Percentiles rank a stretch among this genome's conserved stretches.
These are phyloP conservation scores for Coriolopsis trogii DNA, from an alignment of 1,284 basidiomycete genomes.

Conservation along the genomic window DNA sequence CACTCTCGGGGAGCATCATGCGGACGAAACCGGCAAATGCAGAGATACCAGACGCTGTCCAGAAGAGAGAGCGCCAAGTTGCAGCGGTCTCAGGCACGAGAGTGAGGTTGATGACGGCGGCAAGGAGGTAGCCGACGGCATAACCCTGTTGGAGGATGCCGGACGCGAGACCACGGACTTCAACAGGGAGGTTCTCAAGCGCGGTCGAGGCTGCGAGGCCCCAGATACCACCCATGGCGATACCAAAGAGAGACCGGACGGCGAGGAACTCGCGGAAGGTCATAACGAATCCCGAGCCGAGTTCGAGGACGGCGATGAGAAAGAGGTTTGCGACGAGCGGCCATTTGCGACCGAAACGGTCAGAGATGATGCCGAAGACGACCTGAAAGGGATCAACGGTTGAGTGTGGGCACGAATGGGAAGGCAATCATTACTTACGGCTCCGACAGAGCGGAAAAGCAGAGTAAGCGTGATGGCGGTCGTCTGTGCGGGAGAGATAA, in stretches of 20 bases:
- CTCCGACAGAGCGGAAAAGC: constrained; percentile 87
- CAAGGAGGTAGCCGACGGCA: constrained; percentile 49
- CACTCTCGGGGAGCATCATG: constrained; percentile 78
- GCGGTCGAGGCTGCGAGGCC: constrained; percentile 77
- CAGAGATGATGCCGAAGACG: constrained; percentile 80
- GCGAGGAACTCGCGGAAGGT: constrained; percentile 72
- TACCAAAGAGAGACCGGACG: constrained; percentile 78
- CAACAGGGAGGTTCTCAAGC: constrained; percentile 89
- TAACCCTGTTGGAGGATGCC: constrained; percentile 82
- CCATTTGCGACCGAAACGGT: constrained; percentile 93
- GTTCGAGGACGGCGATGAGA: constrained; percentile 74
- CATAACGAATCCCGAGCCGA: constrained; percentile 77
- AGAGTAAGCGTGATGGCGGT: constrained; percentile 91
- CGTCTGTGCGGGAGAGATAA: constrained; percentile 52
- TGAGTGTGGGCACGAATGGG: not conserved
- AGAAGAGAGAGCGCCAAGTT: constrained; percentile 71
- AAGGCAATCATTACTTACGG: constrained; percentile 46
- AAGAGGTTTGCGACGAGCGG: constrained; percentile 81
- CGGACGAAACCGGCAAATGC: constrained; percentile 77
- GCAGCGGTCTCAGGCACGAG: constrained; percentile 57
- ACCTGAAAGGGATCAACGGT: constrained; percentile 40
- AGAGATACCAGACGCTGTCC: constrained; percentile 73
- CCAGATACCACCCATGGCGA: constrained; percentile 90
- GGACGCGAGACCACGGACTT: constrained; percentile 83
- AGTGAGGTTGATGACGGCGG: constrained; percentile 77